Base-by-base conservation (phyloP, 306 rosid genomes). In the Rosa lucieae region DNA sequence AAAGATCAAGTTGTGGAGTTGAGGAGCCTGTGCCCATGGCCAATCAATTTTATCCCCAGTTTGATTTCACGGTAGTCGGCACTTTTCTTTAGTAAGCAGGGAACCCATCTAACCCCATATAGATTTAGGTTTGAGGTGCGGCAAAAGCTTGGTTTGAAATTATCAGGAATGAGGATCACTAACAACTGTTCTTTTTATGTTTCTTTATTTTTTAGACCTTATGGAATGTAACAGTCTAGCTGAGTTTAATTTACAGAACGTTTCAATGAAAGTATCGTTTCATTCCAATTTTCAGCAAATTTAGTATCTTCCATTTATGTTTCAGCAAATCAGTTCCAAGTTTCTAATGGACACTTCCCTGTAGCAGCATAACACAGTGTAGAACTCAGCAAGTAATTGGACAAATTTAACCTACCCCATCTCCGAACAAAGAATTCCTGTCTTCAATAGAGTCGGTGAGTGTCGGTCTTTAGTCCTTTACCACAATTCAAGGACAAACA, bases 1-100 rank as follows among this genome's bases (percentile, higher is more conserved):
- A 81, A 73, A 10, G 81, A 81, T 68, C 69, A 58, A 55, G 35
- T 68, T 15, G 37, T 23, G 79, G 83, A 81, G 69, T 68, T 14
- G 23, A 23, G 11, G 70, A 55, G 15, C 37, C 46, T 69, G 40
- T 14, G 35, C 20, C 79, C 7, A 48, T 3, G 80, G 83, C 86
- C 79, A 85, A 89, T 40, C 10, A 63, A 5, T 29, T 1, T 12
- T 63, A 12, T 48, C 49, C 71, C 47, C 35, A 29, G 72, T 76
- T 76, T 75, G 37, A 14, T 59, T 17, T 43, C 70, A 51, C 42
- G 52, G 48, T 9, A 52, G 53, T 11, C 52, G 5, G 35, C 35
- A 26, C 55, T 11, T 55, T 7, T 40, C 10, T 46, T 44, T 14
- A 20, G 43, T 1, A 2, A 56, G 8, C 6, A 14, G 72, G 48